Evolutionary conservation across 2,329 filamentous ascomycete species (phyloP), one percentile per base, ranked within the genome.

Genomic region (Fusarium nodosum): DNA sequence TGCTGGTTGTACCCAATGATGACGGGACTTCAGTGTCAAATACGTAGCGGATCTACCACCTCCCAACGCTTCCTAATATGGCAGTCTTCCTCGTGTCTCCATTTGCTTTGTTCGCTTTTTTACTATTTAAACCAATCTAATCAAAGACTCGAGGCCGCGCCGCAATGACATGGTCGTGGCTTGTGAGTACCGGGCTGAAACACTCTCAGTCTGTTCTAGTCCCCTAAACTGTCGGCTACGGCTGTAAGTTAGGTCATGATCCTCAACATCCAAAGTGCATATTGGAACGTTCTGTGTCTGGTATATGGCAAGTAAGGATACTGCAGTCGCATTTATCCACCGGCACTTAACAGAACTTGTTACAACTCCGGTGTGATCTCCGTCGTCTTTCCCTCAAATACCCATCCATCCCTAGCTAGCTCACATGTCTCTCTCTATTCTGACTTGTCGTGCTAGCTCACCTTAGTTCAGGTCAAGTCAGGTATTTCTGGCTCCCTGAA

Each of bases 121-220:
- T 15, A 4, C 42, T 28, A 30, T 11, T 18, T 28, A 20, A n/a
- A 15, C 24, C 24, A 30, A 45, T 18, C 24, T 28, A 41, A 18
- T 39, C 18, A 24, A 26, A 51, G 38, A 36, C 34, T 44, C 31
- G 38, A 51, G 33, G 20, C 34, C 42, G 52, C 20, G 48, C 58
- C 57, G 50, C 42, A 41, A 56, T 30, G 38, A 46, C 45, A 47
- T 31, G 33, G 54, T 55, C 41, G 61, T 69, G 61, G 66, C 66
- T 69, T 63, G 66, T 67, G 62, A 67, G 57, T 69, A 58, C 66
- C 53, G 57, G 66, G 66, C 66, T 69, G 66, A 69, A 70, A 69
- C 66, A 66, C 55, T 47, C 41, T 47, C 41, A 34, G 33, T 34
- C 33, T 52, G 34, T 41, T 16, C 47, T 34, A 18, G 48, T 39